Base-by-base conservation (phyloP, 2,329 filamentous ascomycete species). In the Claviceps sp. region DNA sequence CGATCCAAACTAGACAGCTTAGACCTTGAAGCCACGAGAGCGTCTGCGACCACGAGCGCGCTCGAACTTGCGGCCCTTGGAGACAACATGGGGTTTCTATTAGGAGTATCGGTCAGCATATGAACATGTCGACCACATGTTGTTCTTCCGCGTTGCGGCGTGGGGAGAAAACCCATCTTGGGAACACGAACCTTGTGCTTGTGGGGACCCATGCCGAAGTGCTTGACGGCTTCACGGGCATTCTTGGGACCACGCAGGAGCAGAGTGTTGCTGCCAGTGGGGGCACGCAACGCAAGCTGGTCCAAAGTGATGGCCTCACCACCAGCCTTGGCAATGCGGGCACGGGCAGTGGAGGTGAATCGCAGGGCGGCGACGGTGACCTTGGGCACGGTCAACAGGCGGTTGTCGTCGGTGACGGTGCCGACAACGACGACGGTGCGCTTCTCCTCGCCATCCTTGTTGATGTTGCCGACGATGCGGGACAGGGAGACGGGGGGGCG, bases 11-110 rank as follows among this genome's bases (percentile, higher is more conserved):
- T 54, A 53, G 58, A 55, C 59, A 61, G 72, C 72, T 88, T 95
- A 98, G 72, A 98, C 93, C 89, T 98, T 98, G 90, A 98, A 98
- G 82, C 94, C 93, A 70, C 87, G 84, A 67, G 90, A 97, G 73
- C 89, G 81, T 85, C 93, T 94, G 77, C 93, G 90, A 76, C 93
- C 94, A 93, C 93, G 90, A 69, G 90, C 93, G 68, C 84, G 82
- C 85, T 98, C 94, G 81, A 98, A 98, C 82, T 98, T 98, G 77
- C 93, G 86, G 70, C 94, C 94, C 87, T 98, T 98, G 81, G 88
- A 95, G 76, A 88, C 82, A 68, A 98, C 82, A 65, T 95, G 87
- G 64, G 91, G 91, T 83, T 96, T 97, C 91, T 93, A 62, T 56
- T 65, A 14, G 11, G 13, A 37, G 20, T 7, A 34, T 57, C 26